Evolutionary conservation across 2,329 filamentous ascomycete species (phyloP).

Genomic region (Endoconidiophora polonica): DNA sequence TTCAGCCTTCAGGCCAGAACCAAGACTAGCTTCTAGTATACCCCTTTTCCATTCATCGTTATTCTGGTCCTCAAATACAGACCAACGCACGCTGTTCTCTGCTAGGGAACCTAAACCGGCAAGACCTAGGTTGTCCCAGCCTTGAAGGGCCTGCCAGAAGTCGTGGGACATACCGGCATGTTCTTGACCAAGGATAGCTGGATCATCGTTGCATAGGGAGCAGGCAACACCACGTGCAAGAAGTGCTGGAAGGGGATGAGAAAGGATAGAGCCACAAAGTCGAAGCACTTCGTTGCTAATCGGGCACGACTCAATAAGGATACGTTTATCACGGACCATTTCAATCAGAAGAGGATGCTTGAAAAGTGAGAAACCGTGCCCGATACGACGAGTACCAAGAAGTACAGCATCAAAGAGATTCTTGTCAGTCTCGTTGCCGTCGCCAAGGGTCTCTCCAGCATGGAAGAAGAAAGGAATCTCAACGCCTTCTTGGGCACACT

Average conservation of each 20-base stretch:
- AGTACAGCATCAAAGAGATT: slow-evolving; percentile 85
- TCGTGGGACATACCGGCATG: slow-evolving; percentile 73
- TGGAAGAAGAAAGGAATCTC: slow-evolving; percentile 93
- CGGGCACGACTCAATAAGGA: slow-evolving; percentile 78
- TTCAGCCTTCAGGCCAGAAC: slow-evolving; percentile 51
- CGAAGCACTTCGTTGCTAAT: slow-evolving; percentile 80
- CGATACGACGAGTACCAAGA: slow-evolving; percentile 74
- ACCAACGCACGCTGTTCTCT: slow-evolving; percentile 85
- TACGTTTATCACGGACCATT: slow-evolving; percentile 74
- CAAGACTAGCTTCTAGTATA: slow-evolving; percentile 57
- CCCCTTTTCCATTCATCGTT: slow-evolving; percentile 54
- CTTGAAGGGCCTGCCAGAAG: slow-evolving; percentile 86
- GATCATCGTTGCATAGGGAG: slow-evolving; percentile 79
- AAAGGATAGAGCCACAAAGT: slow-evolving; percentile 57
- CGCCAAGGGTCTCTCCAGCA: slow-evolving; percentile 71
- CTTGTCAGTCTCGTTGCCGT: slow-evolving; percentile 53
- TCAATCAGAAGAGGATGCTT: slow-evolving; percentile 83
- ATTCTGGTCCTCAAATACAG: slow-evolving; percentile 67
- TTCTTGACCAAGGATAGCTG: slow-evolving; percentile 72
- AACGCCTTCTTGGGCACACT: slow-evolving; percentile 59
- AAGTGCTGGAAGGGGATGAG: slow-evolving; percentile 68
- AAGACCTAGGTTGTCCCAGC: slow-evolving; percentile 79
- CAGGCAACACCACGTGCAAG: slow-evolving; percentile 72
- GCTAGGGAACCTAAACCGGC: slow-evolving; percentile 74
- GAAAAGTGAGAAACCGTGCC: slow-evolving; percentile 74